Percentiles rank a stretch among this genome's conserved stretches.
Evolutionary conservation across 163 green algal genomes (phyloP).

Genomic region (Chlamydomonas reinhardtii): DNA sequence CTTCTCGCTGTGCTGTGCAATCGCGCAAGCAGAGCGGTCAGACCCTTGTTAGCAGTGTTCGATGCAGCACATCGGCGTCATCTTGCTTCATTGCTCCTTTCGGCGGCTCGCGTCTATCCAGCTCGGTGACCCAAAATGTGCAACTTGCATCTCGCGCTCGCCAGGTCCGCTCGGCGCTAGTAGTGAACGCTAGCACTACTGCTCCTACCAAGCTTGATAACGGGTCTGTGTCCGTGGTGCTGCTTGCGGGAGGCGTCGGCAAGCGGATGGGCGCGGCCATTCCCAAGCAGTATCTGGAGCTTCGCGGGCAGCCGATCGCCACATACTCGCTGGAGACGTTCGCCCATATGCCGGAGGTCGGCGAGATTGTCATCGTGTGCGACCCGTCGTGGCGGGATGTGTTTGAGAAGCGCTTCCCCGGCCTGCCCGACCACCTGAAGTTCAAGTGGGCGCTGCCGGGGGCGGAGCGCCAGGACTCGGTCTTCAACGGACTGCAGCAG

Average conservation of each 20-base stretch:
- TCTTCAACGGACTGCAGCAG: constrained; percentile 88
- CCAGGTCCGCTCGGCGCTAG: not conserved
- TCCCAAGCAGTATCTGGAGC: constrained; percentile 98
- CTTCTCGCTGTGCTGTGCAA: too few relatives aligned
- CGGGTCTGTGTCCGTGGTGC: constrained; percentile 85
- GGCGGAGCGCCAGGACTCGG: constrained; percentile 95
- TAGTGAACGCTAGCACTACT: not conserved
- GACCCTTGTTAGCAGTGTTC: too few relatives aligned
- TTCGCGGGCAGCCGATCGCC: constrained; percentile 88
- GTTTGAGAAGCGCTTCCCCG: constrained; percentile 77
- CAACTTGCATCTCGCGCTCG: not conserved
- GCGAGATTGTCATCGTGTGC: constrained; percentile 97
- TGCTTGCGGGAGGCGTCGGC: constrained; percentile 95
- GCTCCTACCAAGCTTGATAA: not conserved
- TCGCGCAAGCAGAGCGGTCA: too few relatives aligned
- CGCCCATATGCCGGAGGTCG: constrained; percentile 87
- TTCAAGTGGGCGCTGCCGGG: constrained; percentile 91
- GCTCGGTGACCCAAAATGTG: not conserved
- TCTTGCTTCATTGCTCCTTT: not conserved
- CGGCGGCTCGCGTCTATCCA: too few relatives aligned
- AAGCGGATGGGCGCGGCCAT: constrained; percentile 97
- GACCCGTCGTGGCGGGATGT: constrained; percentile 89
- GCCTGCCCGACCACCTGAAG: constrained; percentile 48
- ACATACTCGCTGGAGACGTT: constrained; percentile 93
- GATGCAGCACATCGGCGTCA: not conserved